These are phyloP conservation scores for cucumber (Cucumis sativus) DNA, from an alignment of 306 rosid species.

Conservation along the genomic window Cucumber_9930_V3 NC_026658.2:6587501-6588000, in stretches of 20 bases:
- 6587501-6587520: not conserved
- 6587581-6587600: slow-evolving; percentile 1
- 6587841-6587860: no score
- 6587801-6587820: no score
- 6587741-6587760: not conserved
- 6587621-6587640: not conserved
- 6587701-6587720: not conserved
- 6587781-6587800: not conserved
- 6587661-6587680: not conserved
- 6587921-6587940: no score
- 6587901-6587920: no score
- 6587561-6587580: not conserved
- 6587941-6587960: no score
- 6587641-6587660: not conserved
- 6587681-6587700: not conserved
- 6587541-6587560: not conserved
- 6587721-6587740: not conserved
- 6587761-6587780: not conserved
- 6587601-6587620: not conserved
- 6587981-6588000: no score
- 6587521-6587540: not conserved
- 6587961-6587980: no score
- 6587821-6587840: not conserved
- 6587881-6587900: no score
- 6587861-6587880: no score